Conservation (phyloP, 2,329 filamentous ascomycete species). For the Botryosphaeria agaves region DNA sequence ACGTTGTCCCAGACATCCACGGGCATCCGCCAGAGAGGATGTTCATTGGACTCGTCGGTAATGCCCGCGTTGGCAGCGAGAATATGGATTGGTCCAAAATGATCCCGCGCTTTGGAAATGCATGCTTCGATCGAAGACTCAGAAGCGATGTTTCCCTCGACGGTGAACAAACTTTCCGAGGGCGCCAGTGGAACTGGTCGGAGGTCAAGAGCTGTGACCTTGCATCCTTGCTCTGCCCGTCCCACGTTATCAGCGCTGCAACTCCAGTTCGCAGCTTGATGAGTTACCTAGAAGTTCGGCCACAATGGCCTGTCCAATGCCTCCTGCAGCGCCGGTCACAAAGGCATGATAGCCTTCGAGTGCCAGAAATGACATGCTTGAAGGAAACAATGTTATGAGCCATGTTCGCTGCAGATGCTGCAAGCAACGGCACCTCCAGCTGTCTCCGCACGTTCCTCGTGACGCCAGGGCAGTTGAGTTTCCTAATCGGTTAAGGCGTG, state of each 20-base stretch:
- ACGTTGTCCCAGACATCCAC: slow-evolving; percentile 34
- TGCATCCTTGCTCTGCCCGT: too few relatives aligned
- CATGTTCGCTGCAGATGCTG: too few relatives aligned
- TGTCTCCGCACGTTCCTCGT: too few relatives aligned
- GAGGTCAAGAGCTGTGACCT: slow-evolving; percentile 35
- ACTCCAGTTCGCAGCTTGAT: too few relatives aligned
- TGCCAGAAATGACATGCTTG: slow-evolving; percentile 26
- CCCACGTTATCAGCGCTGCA: too few relatives aligned
- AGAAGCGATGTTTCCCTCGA: slow-evolving; percentile 30
- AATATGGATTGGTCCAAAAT: slow-evolving; percentile 34
- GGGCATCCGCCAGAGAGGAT: slow-evolving; percentile 35
- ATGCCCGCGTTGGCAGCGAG: slow-evolving; percentile 36
- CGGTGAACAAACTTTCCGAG: slow-evolving; percentile 19
- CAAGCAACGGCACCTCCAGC: too few relatives aligned
- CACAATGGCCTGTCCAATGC: slow-evolving; percentile 32
- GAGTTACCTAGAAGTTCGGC: slow-evolving; percentile 35
- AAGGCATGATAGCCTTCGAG: slow-evolving; percentile 34
- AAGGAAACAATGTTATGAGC: background rate
- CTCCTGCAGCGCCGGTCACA: slow-evolving; percentile 34
- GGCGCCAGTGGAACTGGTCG: slow-evolving; percentile 16
- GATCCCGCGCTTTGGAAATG: slow-evolving; percentile 22
- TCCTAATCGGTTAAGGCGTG: too few relatives aligned
- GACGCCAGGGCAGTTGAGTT: too few relatives aligned
- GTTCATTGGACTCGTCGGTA: slow-evolving; percentile 29
- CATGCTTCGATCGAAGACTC: slow-evolving; percentile 26